Base-by-base conservation (phyloP, 805 yeast genomes). In the Schwanniomyces yamadae region DNA sequence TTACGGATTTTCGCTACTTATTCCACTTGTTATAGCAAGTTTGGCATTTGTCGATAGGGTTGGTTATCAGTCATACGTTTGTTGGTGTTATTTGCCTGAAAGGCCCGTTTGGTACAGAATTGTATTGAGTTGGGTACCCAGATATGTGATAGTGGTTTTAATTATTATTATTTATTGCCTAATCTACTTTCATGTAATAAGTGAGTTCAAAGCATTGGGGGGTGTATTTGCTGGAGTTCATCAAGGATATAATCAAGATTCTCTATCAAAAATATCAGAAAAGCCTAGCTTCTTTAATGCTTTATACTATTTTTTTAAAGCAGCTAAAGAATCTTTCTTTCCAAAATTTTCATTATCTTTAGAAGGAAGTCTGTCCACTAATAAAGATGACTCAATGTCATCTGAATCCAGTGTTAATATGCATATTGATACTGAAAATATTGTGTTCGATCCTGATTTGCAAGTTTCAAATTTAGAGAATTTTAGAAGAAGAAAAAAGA, bases 81-180 rank as follows among this genome's bases (percentile, higher is more conserved):
- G 81, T 42, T 84, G 88, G 89, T 83, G 95, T 54, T 87, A 83
- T 55, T 63, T 89, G 38, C 89, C 95, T 0, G 76, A 77, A 28
- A 43, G 61, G 2, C 95, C 95, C 0, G 53, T 71, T 6, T 88
- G 93, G 93, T 82, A 79, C 54, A 66, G 87, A 39, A 53, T 83
- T 25, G 88, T 69, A 1, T 61, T 89, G 33, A 77, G 88, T 45
- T 90, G 95, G 95, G 80, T 79, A 2, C 89, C 95, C 9, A 69
- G 96, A 33, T 88, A 79, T 54, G 59, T 76, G 39, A 75, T 89
- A 36, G 73, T 84, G 40, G 53, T 84, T 7, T 51, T 73, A 17
- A 84, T 90, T 44, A 50, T 85, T 23, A 55, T 69, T 3, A 77
- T 87, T 30, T 89, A 89, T 57, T 63, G 77, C 33, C 68, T 82